Base-by-base conservation (phyloP, 2,329 filamentous ascomycete species). In the Talaromyces islandicus region DNA sequence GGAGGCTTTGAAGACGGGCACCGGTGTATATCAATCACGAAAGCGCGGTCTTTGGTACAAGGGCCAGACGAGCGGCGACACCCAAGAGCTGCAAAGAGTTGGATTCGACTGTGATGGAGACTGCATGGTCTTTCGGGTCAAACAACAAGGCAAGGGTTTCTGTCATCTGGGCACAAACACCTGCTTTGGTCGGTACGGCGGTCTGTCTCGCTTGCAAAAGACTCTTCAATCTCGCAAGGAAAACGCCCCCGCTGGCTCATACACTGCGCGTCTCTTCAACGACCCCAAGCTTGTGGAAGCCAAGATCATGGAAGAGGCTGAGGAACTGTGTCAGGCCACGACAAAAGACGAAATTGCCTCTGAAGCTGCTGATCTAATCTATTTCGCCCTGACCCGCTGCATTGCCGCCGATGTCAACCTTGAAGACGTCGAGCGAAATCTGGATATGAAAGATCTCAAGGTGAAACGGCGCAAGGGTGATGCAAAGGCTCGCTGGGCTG, bases 221-320 rank as follows among this genome's bases (percentile, higher is more conserved):
- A 97, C 92, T 0, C 82, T 99, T 14, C 80, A 89, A 64, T 88
- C 87, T 46, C 88, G 94, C 67, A 96, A 94, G 73, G 77, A 83
- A 48, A 91, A 89, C 19, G 92, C 93, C 0, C 93, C 94, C 0
- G 83, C 84, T 65, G 93, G 92, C 1, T 99, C 94, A 12, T 99
- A 99, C 75, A 99, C 94, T 4, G 91, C 92, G 19, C 84, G 93
- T 35, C 80, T 99, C 1, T 99, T 97, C 80, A 92, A 88, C 19
- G 94, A 99, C 64, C 85, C 91, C 67, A 92, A 95, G 73, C 83
- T 99, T 59, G 78, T 97, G 58, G 84, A 90, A 50, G 94, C 94
- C 3, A 99, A 99, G 82, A 97, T 99, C 59, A 95, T 97, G 87
- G 94, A 99, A 75, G 94, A 99, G 75, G 94, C 94, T 0, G 90